Percentiles rank a stretch among this genome's conserved stretches.
These are phyloP conservation scores for Pneumocystis oryctolagi DNA, from an alignment of 1,139 yeast species.

Conservation along the genomic window DNA sequence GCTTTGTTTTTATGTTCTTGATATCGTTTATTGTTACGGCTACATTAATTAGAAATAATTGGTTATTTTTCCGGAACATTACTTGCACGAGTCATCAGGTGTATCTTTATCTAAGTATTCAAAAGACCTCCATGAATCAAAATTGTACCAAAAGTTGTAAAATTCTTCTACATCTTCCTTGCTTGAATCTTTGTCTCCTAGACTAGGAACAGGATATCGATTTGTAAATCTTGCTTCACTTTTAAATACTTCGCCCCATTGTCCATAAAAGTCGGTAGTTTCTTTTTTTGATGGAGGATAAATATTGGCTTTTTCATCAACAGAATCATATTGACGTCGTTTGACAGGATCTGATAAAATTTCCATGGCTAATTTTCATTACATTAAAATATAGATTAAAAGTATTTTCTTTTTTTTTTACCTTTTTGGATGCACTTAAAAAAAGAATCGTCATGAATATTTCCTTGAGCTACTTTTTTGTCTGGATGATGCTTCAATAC, in stretches of 20 bases:
- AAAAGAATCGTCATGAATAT: slow-evolving; percentile 86
- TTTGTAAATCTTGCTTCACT: slow-evolving; percentile 81
- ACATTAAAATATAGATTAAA: not conserved
- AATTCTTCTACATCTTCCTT: slow-evolving; percentile 79
- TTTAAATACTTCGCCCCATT: slow-evolving; percentile 85
- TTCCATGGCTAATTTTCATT: slow-evolving; percentile 46
- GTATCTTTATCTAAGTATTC: slow-evolving; percentile 98
- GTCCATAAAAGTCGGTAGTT: slow-evolving; percentile 58
- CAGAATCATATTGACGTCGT: slow-evolving; percentile 90
- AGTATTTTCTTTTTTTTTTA: not conserved
- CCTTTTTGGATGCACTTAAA: slow-evolving; percentile 89
- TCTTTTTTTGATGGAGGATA: slow-evolving; percentile 46
- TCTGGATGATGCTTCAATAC: slow-evolving; percentile 97
- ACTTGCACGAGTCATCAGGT: slow-evolving; percentile 92
- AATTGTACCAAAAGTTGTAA: slow-evolving; percentile 84
- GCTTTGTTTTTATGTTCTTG: slow-evolving; percentile 94
- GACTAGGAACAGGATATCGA: slow-evolving; percentile 69
- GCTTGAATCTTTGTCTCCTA: slow-evolving; percentile 54
- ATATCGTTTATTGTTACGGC: slow-evolving; percentile 95
- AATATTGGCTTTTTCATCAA: slow-evolving; percentile 78
- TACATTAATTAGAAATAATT: not conserved
- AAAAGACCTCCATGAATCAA: slow-evolving; percentile 96
- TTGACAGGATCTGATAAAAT: slow-evolving; percentile 68
- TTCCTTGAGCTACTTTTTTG: slow-evolving; percentile 84
- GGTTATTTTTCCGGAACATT: slow-evolving; percentile 16